phyloP scores from a whole-genome alignment of 768 basidiomycete species.

The Cubamyces lactineus region DNA sequence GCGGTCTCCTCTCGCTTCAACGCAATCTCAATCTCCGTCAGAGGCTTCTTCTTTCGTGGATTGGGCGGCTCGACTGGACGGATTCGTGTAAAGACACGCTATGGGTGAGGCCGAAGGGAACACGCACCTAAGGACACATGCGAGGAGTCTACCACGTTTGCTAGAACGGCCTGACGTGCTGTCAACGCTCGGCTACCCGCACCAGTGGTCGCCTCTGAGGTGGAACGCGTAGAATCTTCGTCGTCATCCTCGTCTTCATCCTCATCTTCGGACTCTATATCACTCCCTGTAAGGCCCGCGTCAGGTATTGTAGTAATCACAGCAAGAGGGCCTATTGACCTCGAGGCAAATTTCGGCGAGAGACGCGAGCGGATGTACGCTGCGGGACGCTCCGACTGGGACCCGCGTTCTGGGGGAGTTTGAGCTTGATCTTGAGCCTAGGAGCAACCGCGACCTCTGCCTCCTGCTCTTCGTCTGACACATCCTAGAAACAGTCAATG shows the following conservation, averaged over 20 bases:
- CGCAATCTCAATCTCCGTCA: constrained; percentile 75
- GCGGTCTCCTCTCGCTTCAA: constrained; percentile 80
- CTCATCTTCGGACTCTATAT: constrained; percentile 49
- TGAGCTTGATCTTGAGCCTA: constrained; percentile 65
- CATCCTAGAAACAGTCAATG: constrained; percentile 29
- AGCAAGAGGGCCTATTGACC: constrained; percentile 11
- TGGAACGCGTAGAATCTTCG: constrained; percentile 43
- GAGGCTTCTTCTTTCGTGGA: constrained; percentile 61
- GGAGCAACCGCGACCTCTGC: constrained; percentile 30
- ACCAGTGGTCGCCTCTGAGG: constrained; percentile 32
- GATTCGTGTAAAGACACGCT: background rate
- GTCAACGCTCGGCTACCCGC: constrained; percentile 39
- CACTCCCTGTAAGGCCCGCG: constrained; percentile 35
- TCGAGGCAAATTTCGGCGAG: constrained; percentile 24
- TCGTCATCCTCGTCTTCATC: constrained; percentile 42
- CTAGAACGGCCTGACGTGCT: constrained; percentile 68
- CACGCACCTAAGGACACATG: constrained; percentile 66
- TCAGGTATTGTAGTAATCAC: background rate
- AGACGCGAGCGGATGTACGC: constrained; percentile 20
- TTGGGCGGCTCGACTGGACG: constrained; percentile 36
- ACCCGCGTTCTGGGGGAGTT: constrained; percentile 44
- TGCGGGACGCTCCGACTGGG: constrained; percentile 5
- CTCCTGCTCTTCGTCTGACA: constrained; percentile 35
- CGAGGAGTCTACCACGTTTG: constrained; percentile 66
- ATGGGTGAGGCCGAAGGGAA: background rate